phyloP scores from a whole-genome alignment of 1,284 basidiomycete species.

The Trichosporon ovoides region DNA sequence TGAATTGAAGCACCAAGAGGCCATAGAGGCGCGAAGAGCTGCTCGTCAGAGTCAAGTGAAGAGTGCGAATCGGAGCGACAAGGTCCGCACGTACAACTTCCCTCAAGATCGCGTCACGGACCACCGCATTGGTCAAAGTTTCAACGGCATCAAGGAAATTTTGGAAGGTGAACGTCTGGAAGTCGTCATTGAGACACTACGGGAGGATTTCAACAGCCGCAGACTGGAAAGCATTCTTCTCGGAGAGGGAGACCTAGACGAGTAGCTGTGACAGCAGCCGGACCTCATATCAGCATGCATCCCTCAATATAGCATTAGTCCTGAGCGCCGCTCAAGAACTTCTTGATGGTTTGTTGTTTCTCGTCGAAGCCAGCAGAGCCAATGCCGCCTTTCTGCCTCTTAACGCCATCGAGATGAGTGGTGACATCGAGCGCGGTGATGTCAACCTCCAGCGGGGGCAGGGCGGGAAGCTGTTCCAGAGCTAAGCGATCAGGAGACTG shows the following conservation, averaged over 20 bases:
- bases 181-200: conserved; percentile 56
- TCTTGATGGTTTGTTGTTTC: conserved; percentile 66
- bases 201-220: conserved; percentile 60
- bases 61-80: conserved; percentile 78
- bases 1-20: conserved; percentile 66
- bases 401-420: conserved; percentile 49
- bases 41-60: conserved; percentile 67
- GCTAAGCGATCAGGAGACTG: not conserved
- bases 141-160: conserved; percentile 67
- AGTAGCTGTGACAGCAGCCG: conserved; percentile 18
- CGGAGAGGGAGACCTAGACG: conserved; percentile 45
- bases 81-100: conserved; percentile 89
- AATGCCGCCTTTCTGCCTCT: conserved; percentile 70
- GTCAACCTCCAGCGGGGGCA: conserved; percentile 32
- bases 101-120: conserved; percentile 89
- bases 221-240: conserved; percentile 64
- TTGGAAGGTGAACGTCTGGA: conserved; percentile 72
- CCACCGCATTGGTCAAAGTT: conserved; percentile 73
- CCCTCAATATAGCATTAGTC: conserved; percentile 3
- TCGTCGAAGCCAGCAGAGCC: conserved; percentile 67
- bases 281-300: not conserved
- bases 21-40: conserved; percentile 65
- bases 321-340: conserved; percentile 62
- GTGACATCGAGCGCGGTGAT: conserved; percentile 44
- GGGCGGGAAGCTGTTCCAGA: not conserved